phyloP scores from a whole-genome alignment of 306 rosid species.

The Vigna angularis region DNA sequence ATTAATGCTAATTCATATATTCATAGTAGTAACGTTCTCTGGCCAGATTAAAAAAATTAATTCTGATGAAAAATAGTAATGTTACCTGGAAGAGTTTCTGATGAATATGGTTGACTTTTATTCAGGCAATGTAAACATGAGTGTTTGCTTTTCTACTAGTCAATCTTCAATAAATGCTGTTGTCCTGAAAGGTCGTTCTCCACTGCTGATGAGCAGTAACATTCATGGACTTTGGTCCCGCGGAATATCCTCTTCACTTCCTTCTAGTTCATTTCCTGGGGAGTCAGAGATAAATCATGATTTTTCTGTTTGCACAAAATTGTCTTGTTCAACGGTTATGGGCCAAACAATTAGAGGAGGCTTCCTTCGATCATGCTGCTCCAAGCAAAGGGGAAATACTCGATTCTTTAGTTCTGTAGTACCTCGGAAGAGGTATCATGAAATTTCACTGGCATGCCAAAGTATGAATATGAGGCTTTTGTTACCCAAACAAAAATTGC shows the following conservation, averaged over 20 bases:
- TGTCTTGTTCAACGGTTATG: slow-evolving; percentile 49
- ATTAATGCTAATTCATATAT: slow-evolving; percentile 19
- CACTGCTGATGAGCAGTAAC: slow-evolving; percentile 69
- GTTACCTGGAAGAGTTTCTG: slow-evolving; percentile 33
- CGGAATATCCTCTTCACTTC: slow-evolving; percentile 55
- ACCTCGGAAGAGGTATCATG: slow-evolving; percentile 47
- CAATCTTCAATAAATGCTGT: slow-evolving; percentile 57
- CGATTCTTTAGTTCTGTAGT: slow-evolving; percentile 47
- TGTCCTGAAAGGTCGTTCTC: slow-evolving; percentile 55
- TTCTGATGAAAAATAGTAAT: too few species aligned
- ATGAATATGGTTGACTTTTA: slow-evolving; percentile 49
- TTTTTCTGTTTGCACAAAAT: slow-evolving; percentile 53
- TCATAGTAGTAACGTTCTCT: neutral
- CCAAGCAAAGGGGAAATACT: slow-evolving; percentile 53
- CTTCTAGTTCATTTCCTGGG: slow-evolving; percentile 48
- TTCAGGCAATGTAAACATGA: slow-evolving; percentile 71
- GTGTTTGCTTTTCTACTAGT: slow-evolving; percentile 53
- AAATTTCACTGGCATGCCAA: slow-evolving; percentile 63
- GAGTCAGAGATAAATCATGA: slow-evolving; percentile 52
- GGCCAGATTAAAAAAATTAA: too few species aligned
- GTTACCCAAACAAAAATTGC: slow-evolving; percentile 59
- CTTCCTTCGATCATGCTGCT: slow-evolving; percentile 62
- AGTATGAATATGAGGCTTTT: slow-evolving; percentile 63
- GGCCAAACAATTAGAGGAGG: slow-evolving; percentile 59
- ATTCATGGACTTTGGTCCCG: slow-evolving; percentile 57